Conservation (phyloP, 1,284 basidiomycete genomes). For the Acaromyces ingoldii region DNA sequence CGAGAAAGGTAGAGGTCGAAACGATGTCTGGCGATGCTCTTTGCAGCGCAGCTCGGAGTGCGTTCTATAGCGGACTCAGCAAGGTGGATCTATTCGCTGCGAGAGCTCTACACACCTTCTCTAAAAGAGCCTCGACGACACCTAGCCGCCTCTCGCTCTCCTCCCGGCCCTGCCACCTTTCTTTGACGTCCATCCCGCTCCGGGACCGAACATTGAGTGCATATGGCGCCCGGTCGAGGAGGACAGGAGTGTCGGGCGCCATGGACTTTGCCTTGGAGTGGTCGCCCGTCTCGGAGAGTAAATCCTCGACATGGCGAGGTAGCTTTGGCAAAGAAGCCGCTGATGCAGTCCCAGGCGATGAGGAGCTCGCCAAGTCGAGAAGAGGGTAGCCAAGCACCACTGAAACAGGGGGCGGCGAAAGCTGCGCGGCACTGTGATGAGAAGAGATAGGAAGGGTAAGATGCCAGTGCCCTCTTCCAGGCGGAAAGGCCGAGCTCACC, state of each 20-base stretch:
- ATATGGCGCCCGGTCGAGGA: slow-evolving; percentile 5
- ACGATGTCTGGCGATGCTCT: slow-evolving; percentile 2
- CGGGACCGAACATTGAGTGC: background rate
- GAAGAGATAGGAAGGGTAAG: background rate
- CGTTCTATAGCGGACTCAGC: background rate
- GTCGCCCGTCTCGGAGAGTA: too few relatives aligned
- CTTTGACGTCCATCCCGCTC: slow-evolving; percentile 4
- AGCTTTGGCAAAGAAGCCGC: too few relatives aligned
- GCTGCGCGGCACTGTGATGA: background rate
- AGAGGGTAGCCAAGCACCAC: slow-evolving; percentile 2
- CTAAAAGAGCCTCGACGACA: background rate
- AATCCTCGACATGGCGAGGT: too few relatives aligned
- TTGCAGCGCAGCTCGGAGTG: background rate
- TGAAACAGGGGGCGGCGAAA: slow-evolving; percentile 5
- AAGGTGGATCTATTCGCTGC: background rate
- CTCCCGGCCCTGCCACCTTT: background rate
- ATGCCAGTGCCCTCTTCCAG: background rate
- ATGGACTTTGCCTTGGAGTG: background rate
- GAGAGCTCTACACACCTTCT: background rate
- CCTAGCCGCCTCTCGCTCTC: slow-evolving; percentile 1
- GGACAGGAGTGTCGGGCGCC: background rate
- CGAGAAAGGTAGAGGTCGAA: background rate
- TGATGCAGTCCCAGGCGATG: too few relatives aligned
- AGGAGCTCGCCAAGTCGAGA: background rate
- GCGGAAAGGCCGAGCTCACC: background rate